These are phyloP conservation scores for Suhomyces kilbournensis DNA, from an alignment of 805 yeast species.

Conservation along the genomic window DNA sequence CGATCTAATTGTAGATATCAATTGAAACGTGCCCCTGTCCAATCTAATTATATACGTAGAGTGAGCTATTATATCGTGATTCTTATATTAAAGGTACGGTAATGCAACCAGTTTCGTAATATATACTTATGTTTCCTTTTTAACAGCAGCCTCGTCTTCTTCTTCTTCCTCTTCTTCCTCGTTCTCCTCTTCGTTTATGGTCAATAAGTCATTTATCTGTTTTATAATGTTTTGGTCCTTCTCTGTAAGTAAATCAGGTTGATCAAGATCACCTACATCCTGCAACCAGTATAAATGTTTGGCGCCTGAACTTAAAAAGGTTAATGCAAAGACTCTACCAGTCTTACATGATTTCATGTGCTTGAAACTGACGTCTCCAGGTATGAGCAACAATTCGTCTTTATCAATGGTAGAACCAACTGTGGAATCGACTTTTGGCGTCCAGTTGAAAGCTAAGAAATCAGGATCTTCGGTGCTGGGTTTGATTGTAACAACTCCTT, in stretches of 20 bases:
- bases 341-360: slow-evolving; percentile 66
- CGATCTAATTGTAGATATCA: neutral
- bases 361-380: slow-evolving; percentile 82
- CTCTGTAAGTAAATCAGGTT: slow-evolving; percentile 51
- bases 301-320: slow-evolving; percentile 62
- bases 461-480: slow-evolving; percentile 69
- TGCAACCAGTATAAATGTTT: slow-evolving; percentile 72
- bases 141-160: slow-evolving; percentile 11
- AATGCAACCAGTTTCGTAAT: neutral
- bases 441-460: slow-evolving; percentile 70
- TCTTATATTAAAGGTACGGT: neutral
- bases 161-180: slow-evolving; percentile 20
- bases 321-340: slow-evolving; percentile 73
- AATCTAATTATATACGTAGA: neutral
- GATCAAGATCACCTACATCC: slow-evolving; percentile 64
- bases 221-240: slow-evolving; percentile 52
- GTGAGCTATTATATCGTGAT: neutral
- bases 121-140: slow-evolving; percentile 14
- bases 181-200: slow-evolving; percentile 37
- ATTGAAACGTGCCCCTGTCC: neutral
- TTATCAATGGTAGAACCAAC: slow-evolving; percentile 39
- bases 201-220: slow-evolving; percentile 47
- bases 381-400: slow-evolving; percentile 70
- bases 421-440: slow-evolving; percentile 54
- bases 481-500: slow-evolving; percentile 61